phyloP scores from a whole-genome alignment of 2,329 filamentous ascomycete genomes.

The Chrysoporthe deuterocubensis region DNA sequence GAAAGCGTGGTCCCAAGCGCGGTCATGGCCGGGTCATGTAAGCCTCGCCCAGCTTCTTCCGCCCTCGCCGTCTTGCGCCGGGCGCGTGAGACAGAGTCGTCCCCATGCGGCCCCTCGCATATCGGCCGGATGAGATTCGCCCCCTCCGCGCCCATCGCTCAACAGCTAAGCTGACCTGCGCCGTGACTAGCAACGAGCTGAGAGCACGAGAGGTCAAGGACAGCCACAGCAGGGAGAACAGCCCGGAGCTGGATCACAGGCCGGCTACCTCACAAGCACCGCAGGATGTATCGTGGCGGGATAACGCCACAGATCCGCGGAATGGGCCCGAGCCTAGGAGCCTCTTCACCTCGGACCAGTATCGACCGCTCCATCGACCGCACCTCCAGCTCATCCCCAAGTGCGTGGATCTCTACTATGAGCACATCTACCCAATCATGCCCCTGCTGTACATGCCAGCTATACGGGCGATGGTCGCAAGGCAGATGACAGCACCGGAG shows the following conservation, averaged over 20 bases:
- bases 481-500: slow-evolving; percentile 43
- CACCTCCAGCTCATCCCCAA: slow-evolving; percentile 55
- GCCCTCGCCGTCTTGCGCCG: background rate
- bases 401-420: slow-evolving; percentile 66
- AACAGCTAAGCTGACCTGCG: slow-evolving; percentile 8
- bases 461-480: slow-evolving; percentile 53
- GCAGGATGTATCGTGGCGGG: slow-evolving; percentile 37
- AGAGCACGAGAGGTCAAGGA: slow-evolving; percentile 53
- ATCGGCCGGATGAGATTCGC: background rate
- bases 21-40: slow-evolving; percentile 63
- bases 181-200: slow-evolving; percentile 52
- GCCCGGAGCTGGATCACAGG: slow-evolving; percentile 35
- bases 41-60: background rate
- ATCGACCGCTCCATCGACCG: slow-evolving; percentile 43
- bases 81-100: background rate
- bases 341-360: slow-evolving; percentile 49
- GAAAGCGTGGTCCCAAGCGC: slow-evolving; percentile 67
- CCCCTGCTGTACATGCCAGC: slow-evolving; percentile 63
- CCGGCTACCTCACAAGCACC: slow-evolving; percentile 35
- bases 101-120: background rate
- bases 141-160: background rate
- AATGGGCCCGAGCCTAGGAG: slow-evolving; percentile 41
- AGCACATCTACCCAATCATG: slow-evolving; percentile 67
- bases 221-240: slow-evolving; percentile 46
- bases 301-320: slow-evolving; percentile 37